These are phyloP conservation scores for Saxophila tyrrhenica DNA, from an alignment of 495 filamentous ascomycete genomes.

Conservation along the genomic window DNA sequence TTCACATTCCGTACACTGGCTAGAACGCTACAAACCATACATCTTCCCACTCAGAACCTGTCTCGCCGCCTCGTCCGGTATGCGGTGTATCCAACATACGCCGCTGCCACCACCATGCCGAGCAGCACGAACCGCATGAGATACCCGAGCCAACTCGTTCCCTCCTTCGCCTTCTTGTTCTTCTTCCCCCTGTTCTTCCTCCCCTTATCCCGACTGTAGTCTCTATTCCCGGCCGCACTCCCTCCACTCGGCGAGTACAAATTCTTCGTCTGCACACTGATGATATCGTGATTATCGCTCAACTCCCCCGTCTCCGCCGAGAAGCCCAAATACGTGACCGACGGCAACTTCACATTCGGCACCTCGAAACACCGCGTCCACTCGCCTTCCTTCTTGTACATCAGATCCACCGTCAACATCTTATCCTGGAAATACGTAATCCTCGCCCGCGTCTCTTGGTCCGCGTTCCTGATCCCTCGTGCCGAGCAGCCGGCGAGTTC, in stretches of 20 bases:
- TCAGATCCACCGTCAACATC: slow-evolving; percentile 76
- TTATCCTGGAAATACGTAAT: slow-evolving; percentile 97
- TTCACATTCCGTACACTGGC: slow-evolving; percentile 2
- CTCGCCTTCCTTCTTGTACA: slow-evolving; percentile 78
- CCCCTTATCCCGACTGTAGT: slow-evolving; percentile 32
- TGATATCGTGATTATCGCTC: slow-evolving; percentile 95
- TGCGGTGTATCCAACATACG: slow-evolving; percentile 72
- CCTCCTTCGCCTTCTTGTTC: slow-evolving; percentile 20
- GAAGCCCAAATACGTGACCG: slow-evolving; percentile 90
- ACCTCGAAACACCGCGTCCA: slow-evolving; percentile 86
- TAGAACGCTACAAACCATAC: slow-evolving; percentile 15
- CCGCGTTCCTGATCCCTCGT: slow-evolving; percentile 70
- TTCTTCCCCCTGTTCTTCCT: slow-evolving; percentile 28
- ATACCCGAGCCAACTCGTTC: slow-evolving; percentile 84
- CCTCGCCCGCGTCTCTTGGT: slow-evolving; percentile 68
- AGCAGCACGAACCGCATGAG: slow-evolving; percentile 76
- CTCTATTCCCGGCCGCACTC: slow-evolving; percentile 27
- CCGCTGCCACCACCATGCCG: slow-evolving; percentile 53
- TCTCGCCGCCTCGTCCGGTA: slow-evolving; percentile 66
- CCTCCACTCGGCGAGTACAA: slow-evolving; percentile 49
- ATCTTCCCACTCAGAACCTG: slow-evolving; percentile 50
- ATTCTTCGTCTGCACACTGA: slow-evolving; percentile 77
- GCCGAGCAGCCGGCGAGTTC: slow-evolving; percentile 93
- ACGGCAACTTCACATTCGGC: slow-evolving; percentile 60
- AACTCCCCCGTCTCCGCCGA: slow-evolving; percentile 93